Evolutionary conservation across 164 flowering plant genomes (phyloP), one percentile per base, ranked within the genome.

Genomic region (Vitis riparia): DNA sequence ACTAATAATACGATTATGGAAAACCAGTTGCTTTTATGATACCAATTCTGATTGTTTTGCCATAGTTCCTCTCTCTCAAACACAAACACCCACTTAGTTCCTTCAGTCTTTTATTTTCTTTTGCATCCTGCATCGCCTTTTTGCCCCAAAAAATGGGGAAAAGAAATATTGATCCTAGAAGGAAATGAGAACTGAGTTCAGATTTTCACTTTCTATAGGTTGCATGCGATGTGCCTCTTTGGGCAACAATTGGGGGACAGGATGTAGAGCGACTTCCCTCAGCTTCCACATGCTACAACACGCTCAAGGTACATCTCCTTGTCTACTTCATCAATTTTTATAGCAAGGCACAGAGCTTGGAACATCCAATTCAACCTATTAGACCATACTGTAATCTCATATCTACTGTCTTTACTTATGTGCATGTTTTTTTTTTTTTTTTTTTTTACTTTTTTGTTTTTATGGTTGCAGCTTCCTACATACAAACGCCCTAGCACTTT

Each of bases 191-290:
- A 59, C 29, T 60, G 51, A 71, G 14, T 50, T 11, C 17, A 55
- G 13, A 16, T 50, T 59, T 71, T 67, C 27, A 44, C 52, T 30
- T 50, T 52, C 4, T 69, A 3, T 52, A 95, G 98, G 98, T 95
- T 66, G 77, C 87, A 29, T 87, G 98, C 67, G 97, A 90, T 78
- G 77, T 87, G 57, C 91, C 98, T 75, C 78, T 93, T 63, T 91
- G 94, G 98, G 93, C 98, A 61, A 61, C 87, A 37, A 71, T 95
- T 70, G 97, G 97, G 67, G 99, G 99, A 50, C 98, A 90, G 65
- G 99, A 95, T 75, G 98, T 93, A 68, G 98, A 93, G 53, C 85
- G 99, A 59, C 99, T 95, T 78, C 98, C 98, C 37, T 91, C 99
- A 55, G 99, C 99, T 66, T 95, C 99, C 50, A 95, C 98, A 1